Conservation (phyloP, 371 early-diverging fungal species). For the Mortierella sp. region DNA sequence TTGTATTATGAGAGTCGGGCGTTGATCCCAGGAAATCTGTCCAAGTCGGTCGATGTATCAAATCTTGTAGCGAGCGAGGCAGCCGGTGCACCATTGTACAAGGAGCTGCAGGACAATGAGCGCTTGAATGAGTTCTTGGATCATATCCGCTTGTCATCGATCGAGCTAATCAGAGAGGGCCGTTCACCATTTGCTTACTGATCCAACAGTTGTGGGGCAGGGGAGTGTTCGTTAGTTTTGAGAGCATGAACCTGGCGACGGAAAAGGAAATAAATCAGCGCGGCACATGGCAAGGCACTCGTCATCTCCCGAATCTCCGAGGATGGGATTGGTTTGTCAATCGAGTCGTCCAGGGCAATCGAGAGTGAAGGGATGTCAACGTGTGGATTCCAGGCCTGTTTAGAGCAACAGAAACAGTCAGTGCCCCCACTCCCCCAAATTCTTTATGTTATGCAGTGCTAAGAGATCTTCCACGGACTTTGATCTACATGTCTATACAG, state of each 20-base stretch:
- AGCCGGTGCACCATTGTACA: constrained; percentile 27
- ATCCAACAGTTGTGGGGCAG: background rate
- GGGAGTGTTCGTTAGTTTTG: background rate
- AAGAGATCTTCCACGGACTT: no score
- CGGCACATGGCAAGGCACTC: background rate
- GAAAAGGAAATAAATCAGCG: constrained; percentile 4
- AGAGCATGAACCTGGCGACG: background rate
- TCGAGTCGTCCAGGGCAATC: no score
- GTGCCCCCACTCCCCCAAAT: no score
- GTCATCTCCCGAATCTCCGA: no score
- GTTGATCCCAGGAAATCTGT: constrained; percentile 24
- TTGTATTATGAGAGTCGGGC: constrained; percentile 35
- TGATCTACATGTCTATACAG: no score
- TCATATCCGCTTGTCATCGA: constrained; percentile 36
- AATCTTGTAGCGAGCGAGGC: constrained; percentile 42
- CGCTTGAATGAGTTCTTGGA: constrained; percentile 44
- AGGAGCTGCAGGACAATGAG: constrained; percentile 31
- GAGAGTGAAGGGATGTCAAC: no score
- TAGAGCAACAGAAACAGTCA: no score
- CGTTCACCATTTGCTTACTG: constrained; percentile 41
- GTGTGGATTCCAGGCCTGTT: no score
- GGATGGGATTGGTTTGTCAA: no score
- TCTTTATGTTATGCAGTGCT: no score
- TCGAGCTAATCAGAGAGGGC: constrained; percentile 30
- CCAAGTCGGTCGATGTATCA: constrained; percentile 38